Evolutionary conservation across 257 asterid species (phyloP).

Genomic region (Voacanga thouarsii): DNA sequence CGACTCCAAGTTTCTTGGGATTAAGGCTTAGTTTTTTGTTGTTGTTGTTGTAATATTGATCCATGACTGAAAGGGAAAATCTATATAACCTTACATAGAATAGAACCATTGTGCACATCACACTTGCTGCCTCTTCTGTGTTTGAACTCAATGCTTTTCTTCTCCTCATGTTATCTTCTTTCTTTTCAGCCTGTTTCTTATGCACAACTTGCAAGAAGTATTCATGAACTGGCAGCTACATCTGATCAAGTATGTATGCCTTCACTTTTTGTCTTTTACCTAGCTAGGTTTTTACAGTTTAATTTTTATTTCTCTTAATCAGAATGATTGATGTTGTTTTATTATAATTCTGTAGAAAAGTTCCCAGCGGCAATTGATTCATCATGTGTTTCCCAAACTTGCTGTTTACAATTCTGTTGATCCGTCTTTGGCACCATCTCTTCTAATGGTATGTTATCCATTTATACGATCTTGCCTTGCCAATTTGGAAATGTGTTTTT

Average conservation of each 20-base stretch:
- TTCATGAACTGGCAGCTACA: conserved; percentile 95
- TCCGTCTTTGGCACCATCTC: conserved; percentile 98
- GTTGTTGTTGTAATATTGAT: too few relatives aligned
- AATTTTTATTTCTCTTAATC: conserved; percentile 2
- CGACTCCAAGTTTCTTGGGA: too few relatives aligned
- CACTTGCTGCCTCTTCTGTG: neutral
- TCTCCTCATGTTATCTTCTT: conserved; percentile 6
- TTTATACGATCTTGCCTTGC: neutral
- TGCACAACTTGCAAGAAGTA: conserved; percentile 99
- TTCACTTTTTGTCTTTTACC: conserved; percentile 6
- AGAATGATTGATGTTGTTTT: conserved; percentile 18
- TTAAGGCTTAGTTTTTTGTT: too few relatives aligned
- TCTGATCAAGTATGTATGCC: conserved; percentile 77
- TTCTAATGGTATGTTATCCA: conserved; percentile 67
- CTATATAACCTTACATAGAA: neutral
- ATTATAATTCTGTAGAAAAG: conserved; percentile 64
- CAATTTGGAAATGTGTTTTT: neutral
- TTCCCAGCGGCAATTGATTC: conserved; percentile 91
- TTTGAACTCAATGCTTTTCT: conserved; percentile 22
- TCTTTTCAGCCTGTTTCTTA: conserved; percentile 86
- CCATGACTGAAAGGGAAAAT: too few relatives aligned
- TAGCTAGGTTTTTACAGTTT: neutral
- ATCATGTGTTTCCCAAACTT: conserved; percentile 94
- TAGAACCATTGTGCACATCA: neutral
- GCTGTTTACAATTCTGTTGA: conserved; percentile 99